Base-by-base conservation (phyloP, 306 rosid species). In the Begonia masoniana region DNA sequence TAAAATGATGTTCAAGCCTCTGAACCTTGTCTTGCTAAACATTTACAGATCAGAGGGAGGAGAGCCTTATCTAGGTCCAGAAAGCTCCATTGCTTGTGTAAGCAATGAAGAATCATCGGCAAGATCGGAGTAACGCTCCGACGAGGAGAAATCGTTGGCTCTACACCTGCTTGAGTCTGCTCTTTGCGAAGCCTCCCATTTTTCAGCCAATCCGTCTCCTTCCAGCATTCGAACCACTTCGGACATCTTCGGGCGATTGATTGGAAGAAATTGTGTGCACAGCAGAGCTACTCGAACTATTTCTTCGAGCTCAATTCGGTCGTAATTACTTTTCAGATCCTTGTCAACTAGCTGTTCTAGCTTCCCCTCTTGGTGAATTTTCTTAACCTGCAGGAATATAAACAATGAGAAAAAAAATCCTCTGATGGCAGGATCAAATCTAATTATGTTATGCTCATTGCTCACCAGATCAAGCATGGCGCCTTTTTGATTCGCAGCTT, bases 161-260 rank as follows among this genome's bases (percentile, higher is more conserved):
- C 76, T 79, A 63, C 82, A 67, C 61, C 86, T 76, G 54, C 81
- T 83, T 46, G 95, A 84, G 46, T 86, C 99, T 42, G 83, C 77
- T 58, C 81, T 74, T 65, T 86, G 92, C 13, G 96, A 69, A 52
- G 95, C 93, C 69, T 92, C 99, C 99, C 99, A 92, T 72, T 86
- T 92, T 69, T 92, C 96, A 2, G 87, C 99, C 31, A 92, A 95
- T 0, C 96, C 99, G 55, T 92, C 99, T 56, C 96, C 99, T 81
- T 86, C 96, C 9, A 92, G 96, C 99, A 92, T 86, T 45, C 99
- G 66, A 41, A 92, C 93, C 53, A 86, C 99, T 65, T 92, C 95
- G 15, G 99, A 86, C 96, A 83, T 92, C 77, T 77, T 91, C 4
- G 99, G 99, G 52, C 99, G 75, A 36, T 80, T 80, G 46, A 73